Evolutionary conservation across 176 grass and related monocot species (phyloP).

Genomic region (Otatea glauca): DNA sequence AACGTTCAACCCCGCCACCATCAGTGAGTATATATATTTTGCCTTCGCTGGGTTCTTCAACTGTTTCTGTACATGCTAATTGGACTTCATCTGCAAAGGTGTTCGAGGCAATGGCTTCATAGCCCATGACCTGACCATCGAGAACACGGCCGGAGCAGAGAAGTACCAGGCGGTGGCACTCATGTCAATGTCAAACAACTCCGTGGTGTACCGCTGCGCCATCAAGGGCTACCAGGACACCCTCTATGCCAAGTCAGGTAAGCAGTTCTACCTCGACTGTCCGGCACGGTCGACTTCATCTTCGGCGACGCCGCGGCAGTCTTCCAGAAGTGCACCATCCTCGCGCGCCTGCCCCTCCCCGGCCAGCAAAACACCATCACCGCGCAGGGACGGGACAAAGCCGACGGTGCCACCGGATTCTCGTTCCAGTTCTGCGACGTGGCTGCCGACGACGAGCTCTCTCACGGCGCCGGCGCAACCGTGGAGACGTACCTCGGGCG

Average conservation of each 20-base stretch:
- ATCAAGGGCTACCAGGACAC: slow-evolving; percentile 92
- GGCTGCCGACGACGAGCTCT: slow-evolving; percentile 23
- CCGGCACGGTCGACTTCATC: slow-evolving; percentile 85
- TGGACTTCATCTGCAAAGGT: too few species aligned
- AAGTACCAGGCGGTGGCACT: slow-evolving; percentile 93
- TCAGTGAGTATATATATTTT: slow-evolving; percentile 42
- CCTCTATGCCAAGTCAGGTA: slow-evolving; percentile 70
- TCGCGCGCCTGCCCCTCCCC: slow-evolving; percentile 32
- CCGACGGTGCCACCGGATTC: slow-evolving; percentile 18
- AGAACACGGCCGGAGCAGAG: slow-evolving; percentile 70
- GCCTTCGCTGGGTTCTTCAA: neutral
- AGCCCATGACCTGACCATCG: slow-evolving; percentile 68
- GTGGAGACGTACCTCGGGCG: slow-evolving; percentile 52
- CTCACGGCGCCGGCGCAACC: neutral
- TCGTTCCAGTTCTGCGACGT: slow-evolving; percentile 48
- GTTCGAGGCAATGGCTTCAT: slow-evolving; percentile 67
- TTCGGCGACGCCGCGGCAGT: slow-evolving; percentile 70
- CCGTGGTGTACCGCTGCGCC: slow-evolving; percentile 80
- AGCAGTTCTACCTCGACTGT: slow-evolving; percentile 89
- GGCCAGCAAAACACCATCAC: slow-evolving; percentile 53
- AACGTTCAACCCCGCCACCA: neutral
- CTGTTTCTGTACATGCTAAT: too few species aligned
- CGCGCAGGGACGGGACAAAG: slow-evolving; percentile 21
- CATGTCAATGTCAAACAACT: slow-evolving; percentile 66
- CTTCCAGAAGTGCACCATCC: slow-evolving; percentile 51